phyloP scores from a whole-genome alignment of 106 monocot species.

The Dendrobium chrysotoxum region DNA sequence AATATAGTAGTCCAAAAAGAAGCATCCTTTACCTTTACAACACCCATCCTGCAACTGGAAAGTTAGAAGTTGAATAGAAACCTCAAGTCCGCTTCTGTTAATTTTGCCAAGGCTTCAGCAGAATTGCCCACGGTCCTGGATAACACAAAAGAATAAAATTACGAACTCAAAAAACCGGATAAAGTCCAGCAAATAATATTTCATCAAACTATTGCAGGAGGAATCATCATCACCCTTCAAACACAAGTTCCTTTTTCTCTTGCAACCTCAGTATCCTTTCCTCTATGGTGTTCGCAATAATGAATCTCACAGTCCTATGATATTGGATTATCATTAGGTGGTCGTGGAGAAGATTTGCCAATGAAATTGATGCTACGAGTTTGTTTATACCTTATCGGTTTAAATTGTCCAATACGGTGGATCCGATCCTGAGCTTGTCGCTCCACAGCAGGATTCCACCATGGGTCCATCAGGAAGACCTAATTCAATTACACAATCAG shows the following conservation, averaged over 20 bases:
- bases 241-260: constrained; percentile 75
- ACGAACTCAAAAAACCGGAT: background rate
- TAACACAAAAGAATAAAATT: background rate
- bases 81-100: constrained; percentile 69
- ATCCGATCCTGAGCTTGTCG: constrained; percentile 89
- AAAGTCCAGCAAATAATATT: background rate
- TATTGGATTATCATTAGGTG: background rate
- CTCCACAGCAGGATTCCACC: constrained; percentile 98
- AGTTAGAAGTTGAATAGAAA: constrained; percentile 46
- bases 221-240: constrained; percentile 56
- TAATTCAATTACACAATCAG: constrained; percentile 9
- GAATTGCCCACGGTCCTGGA: constrained; percentile 71
- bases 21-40: background rate
- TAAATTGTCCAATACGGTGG: constrained; percentile 82
- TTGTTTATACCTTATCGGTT: constrained; percentile 67
- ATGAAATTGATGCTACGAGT: background rate
- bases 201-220: constrained; percentile 1
- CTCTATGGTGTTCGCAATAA: constrained; percentile 71
- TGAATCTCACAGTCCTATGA: constrained; percentile 62
- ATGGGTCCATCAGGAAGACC: constrained; percentile 97
- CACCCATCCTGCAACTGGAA: background rate
- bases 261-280: constrained; percentile 82
- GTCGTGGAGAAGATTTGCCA: background rate
- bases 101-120: constrained; percentile 57
- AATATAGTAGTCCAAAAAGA: background rate